These are phyloP conservation scores for Amniculicola lignicola DNA, from an alignment of 495 filamentous ascomycete genomes.

Conservation along the genomic window DNA sequence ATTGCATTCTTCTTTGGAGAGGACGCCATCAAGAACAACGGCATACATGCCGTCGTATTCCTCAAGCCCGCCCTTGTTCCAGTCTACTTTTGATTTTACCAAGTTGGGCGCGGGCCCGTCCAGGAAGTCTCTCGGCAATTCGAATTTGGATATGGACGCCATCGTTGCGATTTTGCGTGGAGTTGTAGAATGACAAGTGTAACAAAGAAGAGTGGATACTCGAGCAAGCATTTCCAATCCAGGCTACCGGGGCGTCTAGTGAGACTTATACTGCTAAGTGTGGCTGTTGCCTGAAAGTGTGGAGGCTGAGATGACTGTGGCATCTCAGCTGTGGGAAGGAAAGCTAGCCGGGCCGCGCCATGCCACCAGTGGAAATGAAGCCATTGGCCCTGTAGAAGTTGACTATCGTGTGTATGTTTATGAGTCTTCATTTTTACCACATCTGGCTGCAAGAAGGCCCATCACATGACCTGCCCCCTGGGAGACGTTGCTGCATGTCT, in stretches of 20 bases:
- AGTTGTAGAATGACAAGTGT: neutral
- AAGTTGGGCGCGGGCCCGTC: constrained; percentile 34
- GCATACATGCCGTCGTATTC: constrained; percentile 40
- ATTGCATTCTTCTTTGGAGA: constrained; percentile 44
- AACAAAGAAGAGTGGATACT: neutral
- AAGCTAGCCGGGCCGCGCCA: no score
- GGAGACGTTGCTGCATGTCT: no score
- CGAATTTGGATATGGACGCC: constrained; percentile 7
- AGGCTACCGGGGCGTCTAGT: no score
- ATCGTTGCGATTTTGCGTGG: constrained; percentile 4
- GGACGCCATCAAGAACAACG: constrained; percentile 42
- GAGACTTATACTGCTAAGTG: neutral
- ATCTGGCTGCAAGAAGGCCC: no score
- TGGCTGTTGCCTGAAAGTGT: constrained; percentile 1
- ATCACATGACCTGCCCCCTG: no score
- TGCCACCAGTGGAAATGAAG: no score
- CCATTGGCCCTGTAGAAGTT: no score
- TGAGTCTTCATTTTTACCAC: no score
- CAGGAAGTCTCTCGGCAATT: constrained; percentile 37
- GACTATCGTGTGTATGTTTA: no score
- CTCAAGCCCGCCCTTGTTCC: constrained; percentile 34
- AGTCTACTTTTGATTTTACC: constrained; percentile 36
- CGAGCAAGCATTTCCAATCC: no score
- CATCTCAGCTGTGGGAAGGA: no score
- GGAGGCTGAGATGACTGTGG: neutral